Evolutionary conservation across 1,139 yeast genomes (phyloP).

Genomic region (Arxiozyma slooffiae): DNA sequence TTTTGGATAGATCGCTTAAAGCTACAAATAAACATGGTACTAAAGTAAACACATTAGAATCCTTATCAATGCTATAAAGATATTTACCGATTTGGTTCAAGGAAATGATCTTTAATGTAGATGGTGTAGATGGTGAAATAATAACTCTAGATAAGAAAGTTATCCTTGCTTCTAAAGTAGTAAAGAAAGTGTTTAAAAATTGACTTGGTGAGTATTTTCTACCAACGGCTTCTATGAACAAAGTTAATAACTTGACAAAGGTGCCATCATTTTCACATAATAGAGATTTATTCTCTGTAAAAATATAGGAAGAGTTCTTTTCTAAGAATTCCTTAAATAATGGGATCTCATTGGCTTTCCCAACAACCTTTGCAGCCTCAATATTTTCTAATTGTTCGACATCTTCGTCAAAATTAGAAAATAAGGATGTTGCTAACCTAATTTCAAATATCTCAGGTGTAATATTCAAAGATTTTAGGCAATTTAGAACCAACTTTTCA

Average conservation of each 20-base stretch:
- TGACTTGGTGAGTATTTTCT: slow-evolving; percentile 28
- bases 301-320: slow-evolving; percentile 23
- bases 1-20: slow-evolving; percentile 33
- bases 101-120: slow-evolving; percentile 43
- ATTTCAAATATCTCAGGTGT: slow-evolving; percentile 54
- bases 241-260: slow-evolving; percentile 37
- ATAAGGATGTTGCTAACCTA: slow-evolving; percentile 53
- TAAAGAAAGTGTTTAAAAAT: slow-evolving; percentile 32
- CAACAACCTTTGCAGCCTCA: slow-evolving; percentile 27
- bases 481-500: slow-evolving; percentile 35
- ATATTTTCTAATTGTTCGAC: slow-evolving; percentile 29
- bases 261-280: slow-evolving; percentile 34
- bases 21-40: slow-evolving; percentile 38
- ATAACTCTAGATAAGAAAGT: slow-evolving; percentile 53
- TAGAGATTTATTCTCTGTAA: slow-evolving; percentile 24
- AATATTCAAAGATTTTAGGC: slow-evolving; percentile 35
- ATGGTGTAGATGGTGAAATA: slow-evolving; percentile 48
- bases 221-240: slow-evolving; percentile 37
- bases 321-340: slow-evolving; percentile 29
- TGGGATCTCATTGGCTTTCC: slow-evolving; percentile 19
- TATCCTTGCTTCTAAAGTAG: slow-evolving; percentile 35
- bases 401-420: slow-evolving; percentile 20
- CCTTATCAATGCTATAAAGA: slow-evolving; percentile 33
- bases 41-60: slow-evolving; percentile 34
- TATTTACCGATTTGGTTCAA: slow-evolving; percentile 34